Evolutionary conservation across 2,329 filamentous ascomycete genomes (phyloP).

Genomic region (Tolypocladium paradoxum): DNA sequence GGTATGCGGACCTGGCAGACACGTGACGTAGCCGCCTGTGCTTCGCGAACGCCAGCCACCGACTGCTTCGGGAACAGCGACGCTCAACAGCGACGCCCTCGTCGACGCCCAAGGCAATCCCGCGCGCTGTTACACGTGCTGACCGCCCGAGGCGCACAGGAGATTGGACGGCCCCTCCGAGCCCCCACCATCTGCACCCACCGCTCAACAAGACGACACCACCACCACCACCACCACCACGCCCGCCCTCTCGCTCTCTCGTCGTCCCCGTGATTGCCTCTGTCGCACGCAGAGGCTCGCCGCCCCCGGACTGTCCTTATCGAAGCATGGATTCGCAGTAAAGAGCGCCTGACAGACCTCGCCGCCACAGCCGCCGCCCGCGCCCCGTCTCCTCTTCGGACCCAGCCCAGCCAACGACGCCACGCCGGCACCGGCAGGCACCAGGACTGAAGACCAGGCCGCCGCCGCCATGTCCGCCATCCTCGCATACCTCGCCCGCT

Average conservation of each 20-base stretch:
- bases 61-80: no score
- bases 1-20: neutral
- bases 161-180: no score
- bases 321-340: neutral
- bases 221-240: neutral
- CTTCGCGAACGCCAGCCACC: no score
- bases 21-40: no score
- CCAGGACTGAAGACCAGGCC: no score
- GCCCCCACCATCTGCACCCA: neutral
- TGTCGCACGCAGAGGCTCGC: neutral
- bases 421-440: no score
- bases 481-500: conserved; percentile 30
- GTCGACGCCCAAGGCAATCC: no score
- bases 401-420: neutral
- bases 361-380: neutral
- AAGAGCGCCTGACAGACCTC: neutral
- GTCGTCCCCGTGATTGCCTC: neutral
- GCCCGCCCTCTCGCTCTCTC: neutral
- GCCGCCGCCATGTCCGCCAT: conserved; percentile 23
- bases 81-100: no score
- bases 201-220: neutral
- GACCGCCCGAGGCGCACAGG: neutral
- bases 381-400: no score
- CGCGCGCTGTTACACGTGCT: no score
- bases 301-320: neutral